phyloP scores from a whole-genome alignment of 2,329 filamentous ascomycete species.

The Colletotrichum tofieldiae region DNA sequence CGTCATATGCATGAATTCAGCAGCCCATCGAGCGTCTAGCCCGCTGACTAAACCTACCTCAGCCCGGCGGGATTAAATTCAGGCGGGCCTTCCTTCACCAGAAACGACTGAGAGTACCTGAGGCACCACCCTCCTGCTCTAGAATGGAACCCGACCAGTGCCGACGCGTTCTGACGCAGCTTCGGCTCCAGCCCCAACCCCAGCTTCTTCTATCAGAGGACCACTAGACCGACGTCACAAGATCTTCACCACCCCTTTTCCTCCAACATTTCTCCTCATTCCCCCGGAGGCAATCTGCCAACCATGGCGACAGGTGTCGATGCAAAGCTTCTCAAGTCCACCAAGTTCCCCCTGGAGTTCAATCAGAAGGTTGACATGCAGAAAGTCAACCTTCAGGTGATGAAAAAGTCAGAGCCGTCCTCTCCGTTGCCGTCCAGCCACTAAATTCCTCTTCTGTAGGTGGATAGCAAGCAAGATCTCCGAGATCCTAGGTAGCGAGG shows the following conservation, averaged over 20 bases:
- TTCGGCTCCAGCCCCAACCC: not conserved
- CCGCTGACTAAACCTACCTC: constrained; percentile 1
- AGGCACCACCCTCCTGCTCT: not conserved
- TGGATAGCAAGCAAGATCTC: constrained; percentile 95
- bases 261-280: constrained; percentile 37
- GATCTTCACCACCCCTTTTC: not conserved
- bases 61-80: not conserved
- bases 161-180: constrained; percentile 21
- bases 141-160: not conserved
- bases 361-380: constrained; percentile 96
- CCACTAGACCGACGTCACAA: constrained; percentile 26
- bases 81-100: not conserved
- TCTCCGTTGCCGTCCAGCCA: constrained; percentile 12
- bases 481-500: constrained; percentile 90
- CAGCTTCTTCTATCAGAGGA: not conserved
- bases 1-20: not conserved
- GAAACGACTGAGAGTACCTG: constrained; percentile 6
- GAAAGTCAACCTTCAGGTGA: constrained; percentile 97
- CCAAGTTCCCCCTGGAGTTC: constrained; percentile 95
- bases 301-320: constrained; percentile 88
- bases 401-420: constrained; percentile 83
- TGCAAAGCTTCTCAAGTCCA: constrained; percentile 89
- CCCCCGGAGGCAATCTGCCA: constrained; percentile 26
- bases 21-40: not conserved
- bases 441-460: constrained; percentile 63